Base-by-base conservation (phyloP, 2,329 filamentous ascomycete species). In the Phialocephala sp. region DNA sequence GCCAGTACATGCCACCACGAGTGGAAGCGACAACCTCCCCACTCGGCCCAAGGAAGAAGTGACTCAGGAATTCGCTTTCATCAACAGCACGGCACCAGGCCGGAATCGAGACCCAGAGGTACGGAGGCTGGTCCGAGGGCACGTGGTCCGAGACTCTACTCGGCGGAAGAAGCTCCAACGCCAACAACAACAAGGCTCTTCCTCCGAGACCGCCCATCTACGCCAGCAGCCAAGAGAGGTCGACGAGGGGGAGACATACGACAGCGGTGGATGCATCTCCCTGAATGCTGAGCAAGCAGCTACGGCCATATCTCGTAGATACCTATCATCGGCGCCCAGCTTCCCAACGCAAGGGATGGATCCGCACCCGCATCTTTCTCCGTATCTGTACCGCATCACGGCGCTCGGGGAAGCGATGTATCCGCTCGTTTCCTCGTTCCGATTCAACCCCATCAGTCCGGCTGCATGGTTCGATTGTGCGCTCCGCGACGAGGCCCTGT, bases 321-420 rank as follows among this genome's bases (percentile, higher is more conserved):
- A 37, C 6, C 9, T 50, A 3, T 3, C 3, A 36, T 32, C 57
- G 45, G n/a, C 45, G 20, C 14, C 36, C 15, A 45, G 22, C 32
- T 8, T 35, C 15, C 63, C 52, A 32, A 58, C 50, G 2, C 22
- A 58, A 20, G 59, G 59, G 20, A 22, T 67, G n/a, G 66, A 67
- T 55, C 66, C 66, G n/a, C 59, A 67, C 27, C 63, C 62, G 20
- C 5, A 56, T 14, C 60, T 67, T 14, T 65, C 66, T 27, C 45
- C 47, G 1, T 63, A 65, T 52, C 64, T 67, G 39, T 59, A 65
- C 36, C 59, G 62, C 59, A 57, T 67, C 14, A 59, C 22, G 1
- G 45, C 45, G 12, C 39, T 65, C 12, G 66, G 66, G 15, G 47
- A 57, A 14, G 66, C 66, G 1, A 68, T 68, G 63, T 68, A 60